Percentiles rank a stretch among this genome's conserved stretches.
These are phyloP conservation scores for Fistulinella cinereoalba DNA, from an alignment of 1,284 basidiomycete species.

Conservation along the genomic window DNA sequence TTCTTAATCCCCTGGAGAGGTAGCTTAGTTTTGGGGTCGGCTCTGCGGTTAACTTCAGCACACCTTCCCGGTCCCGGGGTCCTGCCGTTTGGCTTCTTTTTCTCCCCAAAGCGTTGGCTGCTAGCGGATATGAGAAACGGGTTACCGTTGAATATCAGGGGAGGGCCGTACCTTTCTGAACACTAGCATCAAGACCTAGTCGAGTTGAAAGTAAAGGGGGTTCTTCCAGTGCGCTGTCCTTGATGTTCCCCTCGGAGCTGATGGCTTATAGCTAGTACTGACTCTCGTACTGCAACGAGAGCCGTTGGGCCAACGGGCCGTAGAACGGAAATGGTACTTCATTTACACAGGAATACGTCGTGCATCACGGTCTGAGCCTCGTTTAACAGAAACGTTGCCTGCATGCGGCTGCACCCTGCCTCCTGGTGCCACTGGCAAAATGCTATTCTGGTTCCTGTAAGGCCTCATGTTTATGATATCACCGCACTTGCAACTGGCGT, in stretches of 20 bases:
- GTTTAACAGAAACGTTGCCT: too few species aligned
- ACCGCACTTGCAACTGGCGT: too few species aligned
- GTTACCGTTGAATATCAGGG: neutral
- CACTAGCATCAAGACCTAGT: slow-evolving; percentile 1
- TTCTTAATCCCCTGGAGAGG: slow-evolving; percentile 17
- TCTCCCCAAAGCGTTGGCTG: slow-evolving; percentile 6
- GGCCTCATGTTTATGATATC: slow-evolving; percentile 6
- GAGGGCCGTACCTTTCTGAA: slow-evolving; percentile 11
- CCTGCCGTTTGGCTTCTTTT: neutral
- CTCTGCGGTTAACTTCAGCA: neutral
- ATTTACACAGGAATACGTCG: too few species aligned
- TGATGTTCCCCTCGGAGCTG: neutral
- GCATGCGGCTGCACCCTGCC: too few species aligned
- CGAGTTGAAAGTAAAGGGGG: neutral
- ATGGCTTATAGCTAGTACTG: slow-evolving; percentile 12
- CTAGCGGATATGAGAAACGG: slow-evolving; percentile 5
- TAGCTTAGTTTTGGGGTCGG: too few species aligned
- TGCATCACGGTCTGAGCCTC: too few species aligned
- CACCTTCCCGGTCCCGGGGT: slow-evolving; percentile 11
- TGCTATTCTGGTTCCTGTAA: slow-evolving; percentile 4
- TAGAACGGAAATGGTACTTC: neutral
- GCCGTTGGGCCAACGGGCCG: neutral
- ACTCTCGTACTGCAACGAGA: slow-evolving; percentile 14
- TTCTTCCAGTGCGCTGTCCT: neutral
- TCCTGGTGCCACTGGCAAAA: too few species aligned